Evolutionary conservation across 1,139 yeast genomes (phyloP).

Genomic region (Candida mesenterica): DNA sequence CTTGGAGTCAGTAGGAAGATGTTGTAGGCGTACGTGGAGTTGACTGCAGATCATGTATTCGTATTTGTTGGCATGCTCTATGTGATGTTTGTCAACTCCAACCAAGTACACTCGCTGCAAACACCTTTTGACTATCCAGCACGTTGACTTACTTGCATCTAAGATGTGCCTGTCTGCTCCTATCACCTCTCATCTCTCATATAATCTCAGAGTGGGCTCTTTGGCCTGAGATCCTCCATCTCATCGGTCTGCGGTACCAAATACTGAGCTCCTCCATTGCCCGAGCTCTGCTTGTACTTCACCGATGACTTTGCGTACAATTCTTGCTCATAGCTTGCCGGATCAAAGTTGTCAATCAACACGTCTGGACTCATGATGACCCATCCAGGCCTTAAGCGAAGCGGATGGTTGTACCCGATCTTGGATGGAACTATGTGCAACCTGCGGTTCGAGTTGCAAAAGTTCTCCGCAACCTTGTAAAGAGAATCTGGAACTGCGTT

Average conservation of each 20-base stretch:
- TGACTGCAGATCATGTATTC: too few relatives aligned
- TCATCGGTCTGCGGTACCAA: constrained; percentile 65
- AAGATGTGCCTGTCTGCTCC: too few relatives aligned
- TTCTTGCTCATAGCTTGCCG: constrained; percentile 32
- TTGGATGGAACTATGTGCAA: constrained; percentile 78
- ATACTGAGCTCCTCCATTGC: constrained; percentile 30
- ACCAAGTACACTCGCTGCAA: too few relatives aligned
- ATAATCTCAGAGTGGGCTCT: too few relatives aligned
- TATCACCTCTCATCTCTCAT: too few relatives aligned
- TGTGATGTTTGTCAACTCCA: too few relatives aligned
- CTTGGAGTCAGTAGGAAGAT: too few relatives aligned
- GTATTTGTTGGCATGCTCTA: too few relatives aligned
- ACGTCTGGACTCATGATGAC: constrained; percentile 86
- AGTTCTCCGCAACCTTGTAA: constrained; percentile 86
- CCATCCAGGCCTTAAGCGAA: constrained; percentile 84
- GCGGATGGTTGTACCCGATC: constrained; percentile 61
- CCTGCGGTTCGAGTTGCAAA: constrained; percentile 76
- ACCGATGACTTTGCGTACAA: constrained; percentile 33
- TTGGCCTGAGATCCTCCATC: constrained; percentile 79
- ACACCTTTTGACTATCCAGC: too few relatives aligned
- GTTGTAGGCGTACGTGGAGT: too few relatives aligned
- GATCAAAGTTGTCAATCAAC: constrained; percentile 62
- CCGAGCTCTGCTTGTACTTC: constrained; percentile 21
- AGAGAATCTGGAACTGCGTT: constrained; percentile 68
- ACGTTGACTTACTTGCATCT: too few relatives aligned